Evolutionary conservation across 2,329 filamentous ascomycete genomes (phyloP).

Genomic region (Paecilomyces sp.): DNA sequence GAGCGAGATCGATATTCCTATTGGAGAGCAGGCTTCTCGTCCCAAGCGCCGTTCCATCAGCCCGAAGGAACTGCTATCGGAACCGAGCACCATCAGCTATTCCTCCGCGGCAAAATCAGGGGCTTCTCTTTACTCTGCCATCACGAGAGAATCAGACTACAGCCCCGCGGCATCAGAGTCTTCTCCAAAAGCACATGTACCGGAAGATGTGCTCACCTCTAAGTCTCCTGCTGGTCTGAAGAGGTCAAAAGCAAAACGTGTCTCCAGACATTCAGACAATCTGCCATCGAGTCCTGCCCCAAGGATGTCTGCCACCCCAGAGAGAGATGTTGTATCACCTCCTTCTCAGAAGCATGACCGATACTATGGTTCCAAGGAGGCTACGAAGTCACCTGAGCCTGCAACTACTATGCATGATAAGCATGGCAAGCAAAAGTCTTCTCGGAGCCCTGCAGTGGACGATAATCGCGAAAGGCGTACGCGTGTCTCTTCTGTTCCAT

Average conservation of each 20-base stretch:
- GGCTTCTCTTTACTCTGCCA: slow-evolving; percentile 21
- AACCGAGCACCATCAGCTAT: slow-evolving; percentile 24
- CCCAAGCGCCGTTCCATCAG: slow-evolving; percentile 23
- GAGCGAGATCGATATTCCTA: slow-evolving; percentile 53
- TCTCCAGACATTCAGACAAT: slow-evolving; percentile 30
- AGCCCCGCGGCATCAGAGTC: neutral
- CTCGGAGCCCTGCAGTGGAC: slow-evolving; percentile 18
- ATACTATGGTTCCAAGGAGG: slow-evolving; percentile 6
- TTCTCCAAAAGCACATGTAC: neutral
- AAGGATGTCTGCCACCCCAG: slow-evolving; percentile 12
- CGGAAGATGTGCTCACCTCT: slow-evolving; percentile 9
- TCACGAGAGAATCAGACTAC: slow-evolving; percentile 26
- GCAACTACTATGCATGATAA: slow-evolving; percentile 6
- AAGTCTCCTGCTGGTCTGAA: slow-evolving; percentile 28
- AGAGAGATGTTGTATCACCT: slow-evolving; percentile 11
- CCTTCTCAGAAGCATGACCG: slow-evolving; percentile 8
- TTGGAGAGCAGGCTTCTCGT: slow-evolving; percentile 50
- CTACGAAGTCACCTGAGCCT: neutral
- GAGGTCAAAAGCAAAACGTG: slow-evolving; percentile 33
- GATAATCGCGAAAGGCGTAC: slow-evolving; percentile 22
- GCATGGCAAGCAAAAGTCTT: slow-evolving; percentile 10
- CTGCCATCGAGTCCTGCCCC: slow-evolving; percentile 18
- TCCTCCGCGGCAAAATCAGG: slow-evolving; percentile 17
- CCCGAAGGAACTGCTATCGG: slow-evolving; percentile 20
- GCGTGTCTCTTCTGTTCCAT: slow-evolving; percentile 41